Evolutionary conservation across 2,329 filamentous ascomycete genomes (phyloP).

Genomic region (Meredithiella fracta): DNA sequence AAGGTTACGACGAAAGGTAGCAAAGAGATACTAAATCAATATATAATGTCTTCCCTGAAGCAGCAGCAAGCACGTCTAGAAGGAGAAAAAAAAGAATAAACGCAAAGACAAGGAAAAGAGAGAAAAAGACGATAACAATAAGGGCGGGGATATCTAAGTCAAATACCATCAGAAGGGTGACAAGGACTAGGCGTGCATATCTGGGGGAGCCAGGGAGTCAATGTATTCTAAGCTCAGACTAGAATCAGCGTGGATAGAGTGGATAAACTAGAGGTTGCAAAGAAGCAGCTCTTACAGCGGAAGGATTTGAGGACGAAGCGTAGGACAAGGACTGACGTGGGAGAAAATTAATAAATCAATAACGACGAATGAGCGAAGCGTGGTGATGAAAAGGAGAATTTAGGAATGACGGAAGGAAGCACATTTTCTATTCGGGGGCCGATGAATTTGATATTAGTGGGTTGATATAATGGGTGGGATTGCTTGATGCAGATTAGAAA

Average conservation of each 20-base stretch:
- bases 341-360: neutral
- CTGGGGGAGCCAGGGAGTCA: neutral
- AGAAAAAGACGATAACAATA: neutral
- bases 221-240: neutral
- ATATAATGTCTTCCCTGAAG: too few species aligned
- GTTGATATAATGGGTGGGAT: too few species aligned
- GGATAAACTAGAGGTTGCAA: neutral
- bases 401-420: neutral
- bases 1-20: too few species aligned
- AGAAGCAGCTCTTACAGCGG: neutral
- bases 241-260: too few species aligned
- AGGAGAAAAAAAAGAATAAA: neutral
- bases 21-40: too few species aligned
- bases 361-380: neutral
- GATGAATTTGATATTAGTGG: too few species aligned
- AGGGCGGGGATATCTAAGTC: neutral
- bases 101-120: neutral
- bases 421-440: too few species aligned
- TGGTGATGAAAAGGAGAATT: neutral
- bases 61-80: neutral
- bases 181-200: neutral
- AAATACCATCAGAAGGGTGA: neutral
- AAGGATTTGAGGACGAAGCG: conserved; percentile 2
- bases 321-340: conserved; percentile 1
- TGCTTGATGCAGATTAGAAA: too few species aligned